These are phyloP conservation scores for Beta lomatogona DNA, from an alignment of 179 eudicot species.

Conservation along the genomic window DNA sequence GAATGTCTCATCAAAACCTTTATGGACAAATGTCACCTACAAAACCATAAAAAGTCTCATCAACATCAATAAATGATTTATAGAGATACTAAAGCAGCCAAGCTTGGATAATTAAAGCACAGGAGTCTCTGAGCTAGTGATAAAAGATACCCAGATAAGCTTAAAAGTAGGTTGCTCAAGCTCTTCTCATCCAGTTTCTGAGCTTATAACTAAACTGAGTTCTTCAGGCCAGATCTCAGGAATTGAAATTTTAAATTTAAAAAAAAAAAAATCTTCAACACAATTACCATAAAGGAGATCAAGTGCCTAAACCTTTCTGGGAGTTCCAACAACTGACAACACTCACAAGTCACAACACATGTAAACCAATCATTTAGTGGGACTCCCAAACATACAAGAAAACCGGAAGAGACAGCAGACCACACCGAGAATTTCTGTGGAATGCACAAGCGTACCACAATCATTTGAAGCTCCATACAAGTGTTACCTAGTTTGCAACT, in stretches of 20 bases:
- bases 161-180: not conserved
- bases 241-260: not conserved
- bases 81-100: not conserved
- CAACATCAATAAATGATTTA: not conserved
- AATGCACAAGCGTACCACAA: no score
- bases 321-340: not conserved
- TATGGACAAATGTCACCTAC: conserved; percentile 91
- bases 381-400: no score
- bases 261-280: not conserved
- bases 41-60: conserved; percentile 24
- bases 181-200: not conserved
- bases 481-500: no score
- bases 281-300: not conserved
- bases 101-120: not conserved
- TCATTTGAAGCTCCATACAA: no score
- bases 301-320: not conserved
- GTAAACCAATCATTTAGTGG: not conserved
- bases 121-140: not conserved
- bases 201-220: not conserved
- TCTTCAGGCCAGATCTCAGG: not conserved
- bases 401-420: no score
- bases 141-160: conserved; percentile 2
- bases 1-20: conserved; percentile 96
- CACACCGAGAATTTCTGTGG: no score
- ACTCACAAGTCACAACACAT: not conserved